Percentiles rank a stretch among this genome's conserved stretches.
Evolutionary conservation across 2,329 filamentous ascomycete species (phyloP).

Genomic region (Apiospora rasikravindrae): DNA sequence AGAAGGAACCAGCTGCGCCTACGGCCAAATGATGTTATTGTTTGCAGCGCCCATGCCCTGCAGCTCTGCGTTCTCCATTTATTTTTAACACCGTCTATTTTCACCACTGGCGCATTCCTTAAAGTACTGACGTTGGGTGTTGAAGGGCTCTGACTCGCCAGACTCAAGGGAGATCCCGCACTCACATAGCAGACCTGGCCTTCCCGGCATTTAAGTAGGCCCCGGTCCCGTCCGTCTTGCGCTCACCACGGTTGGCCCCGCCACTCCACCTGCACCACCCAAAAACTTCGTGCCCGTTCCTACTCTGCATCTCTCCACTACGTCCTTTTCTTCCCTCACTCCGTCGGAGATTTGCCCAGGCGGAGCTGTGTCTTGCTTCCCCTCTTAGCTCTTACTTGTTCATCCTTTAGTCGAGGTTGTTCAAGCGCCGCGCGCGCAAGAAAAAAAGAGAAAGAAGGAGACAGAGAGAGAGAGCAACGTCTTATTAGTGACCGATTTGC

Average conservation of each 20-base stretch:
- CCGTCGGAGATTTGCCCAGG: constrained; percentile 12
- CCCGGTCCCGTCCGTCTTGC: constrained; percentile 20
- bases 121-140: constrained; percentile 15
- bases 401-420: constrained; percentile 12
- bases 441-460: background rate
- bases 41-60: constrained; percentile 12
- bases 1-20: background rate
- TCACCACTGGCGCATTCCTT: constrained; percentile 20
- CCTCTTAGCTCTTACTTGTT: constrained; percentile 4
- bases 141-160: constrained; percentile 23
- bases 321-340: constrained; percentile 19
- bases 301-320: constrained; percentile 22
- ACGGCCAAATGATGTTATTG: constrained; percentile 13
- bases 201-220: constrained; percentile 22
- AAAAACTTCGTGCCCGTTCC: constrained; percentile 22
- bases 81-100: constrained; percentile 17
- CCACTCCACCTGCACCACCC: constrained; percentile 20
- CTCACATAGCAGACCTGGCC: constrained; percentile 23
- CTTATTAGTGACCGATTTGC: background rate
- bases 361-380: constrained; percentile 11
- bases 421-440: constrained; percentile 7
- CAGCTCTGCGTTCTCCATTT: constrained; percentile 9
- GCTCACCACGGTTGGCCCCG: constrained; percentile 25
- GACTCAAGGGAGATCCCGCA: constrained; percentile 27
- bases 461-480: background rate